These are phyloP conservation scores for Collybia sp. DNA, from an alignment of 768 basidiomycete species.

Conservation along the genomic window DNA sequence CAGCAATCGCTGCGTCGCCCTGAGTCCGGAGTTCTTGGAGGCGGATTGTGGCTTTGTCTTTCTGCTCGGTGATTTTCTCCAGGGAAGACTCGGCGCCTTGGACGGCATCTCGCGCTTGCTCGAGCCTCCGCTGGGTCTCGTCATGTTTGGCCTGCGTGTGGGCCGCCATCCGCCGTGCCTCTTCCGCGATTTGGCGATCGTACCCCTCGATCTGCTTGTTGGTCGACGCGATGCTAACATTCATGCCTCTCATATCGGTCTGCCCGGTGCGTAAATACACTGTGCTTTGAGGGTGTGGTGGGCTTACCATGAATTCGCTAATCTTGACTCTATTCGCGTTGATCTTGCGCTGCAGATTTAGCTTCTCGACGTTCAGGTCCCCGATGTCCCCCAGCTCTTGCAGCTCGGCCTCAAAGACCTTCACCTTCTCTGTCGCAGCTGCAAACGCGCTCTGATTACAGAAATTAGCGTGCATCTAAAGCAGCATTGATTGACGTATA, in stretches of 20 bases:
- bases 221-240: constrained; percentile 26
- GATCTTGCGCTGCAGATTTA: constrained; percentile 41
- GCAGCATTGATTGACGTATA: constrained; percentile 5
- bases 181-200: constrained; percentile 46
- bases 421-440: constrained; percentile 24
- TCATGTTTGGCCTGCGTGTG: constrained; percentile 63
- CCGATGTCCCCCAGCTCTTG: constrained; percentile 25
- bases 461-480: background rate
- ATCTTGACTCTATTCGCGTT: constrained; percentile 41
- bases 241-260: constrained; percentile 50
- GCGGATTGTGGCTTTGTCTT: constrained; percentile 22
- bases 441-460: constrained; percentile 22
- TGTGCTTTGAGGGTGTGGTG: background rate
- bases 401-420: constrained; percentile 23
- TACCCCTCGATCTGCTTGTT: constrained; percentile 31
- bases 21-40: constrained; percentile 24
- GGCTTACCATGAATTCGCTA: constrained; percentile 37
- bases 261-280: constrained; percentile 17
- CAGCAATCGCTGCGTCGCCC: constrained; percentile 31
- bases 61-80: constrained; percentile 23
- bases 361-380: constrained; percentile 30
- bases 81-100: constrained; percentile 29
- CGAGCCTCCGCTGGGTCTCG: constrained; percentile 47
- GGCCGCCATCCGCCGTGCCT: constrained; percentile 46
- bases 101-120: constrained; percentile 36